phyloP scores from a whole-genome alignment of 208 protist genomes.

The Leishmania tarentolae region DNA sequence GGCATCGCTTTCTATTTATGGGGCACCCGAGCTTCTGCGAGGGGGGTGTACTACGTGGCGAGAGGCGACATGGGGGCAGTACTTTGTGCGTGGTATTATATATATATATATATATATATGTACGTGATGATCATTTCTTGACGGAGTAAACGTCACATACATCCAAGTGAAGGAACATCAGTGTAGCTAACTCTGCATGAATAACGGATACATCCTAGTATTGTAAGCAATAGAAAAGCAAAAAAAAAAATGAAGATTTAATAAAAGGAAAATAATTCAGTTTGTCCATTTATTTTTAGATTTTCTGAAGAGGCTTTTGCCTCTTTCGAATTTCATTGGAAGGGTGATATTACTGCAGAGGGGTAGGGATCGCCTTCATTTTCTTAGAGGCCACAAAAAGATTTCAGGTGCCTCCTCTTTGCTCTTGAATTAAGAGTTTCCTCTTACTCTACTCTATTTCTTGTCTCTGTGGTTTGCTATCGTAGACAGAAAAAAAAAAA shows the following conservation, averaged over 20 bases:
- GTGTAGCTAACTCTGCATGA: not conserved
- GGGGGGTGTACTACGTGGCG: not conserved
- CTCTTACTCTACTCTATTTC: not conserved
- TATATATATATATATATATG: too few species aligned
- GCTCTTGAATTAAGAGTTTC: too few species aligned
- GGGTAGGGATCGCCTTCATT: too few species aligned
- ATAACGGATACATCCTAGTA: not conserved
- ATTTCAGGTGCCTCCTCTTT: too few species aligned
- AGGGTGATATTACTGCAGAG: too few species aligned
- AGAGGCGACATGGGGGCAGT: not conserved
- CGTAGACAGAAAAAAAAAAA: not conserved
- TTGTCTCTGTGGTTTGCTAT: not conserved
- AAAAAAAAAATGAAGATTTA: not conserved
- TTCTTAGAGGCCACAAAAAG: too few species aligned
- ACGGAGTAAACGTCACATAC: too few species aligned
- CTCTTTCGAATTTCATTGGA: too few species aligned
- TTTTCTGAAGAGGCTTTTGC: too few species aligned
- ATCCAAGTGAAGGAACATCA: not conserved
- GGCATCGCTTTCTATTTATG: not conserved
- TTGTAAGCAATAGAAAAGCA: not conserved
- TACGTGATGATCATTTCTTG: too few species aligned
- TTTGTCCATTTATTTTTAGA: not conserved
- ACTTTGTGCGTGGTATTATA: too few species aligned
- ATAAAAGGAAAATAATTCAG: not conserved
- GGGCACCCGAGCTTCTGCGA: not conserved